Conservation (phyloP, 441 rosid genomes). For the Populus hybrid region DNA sequence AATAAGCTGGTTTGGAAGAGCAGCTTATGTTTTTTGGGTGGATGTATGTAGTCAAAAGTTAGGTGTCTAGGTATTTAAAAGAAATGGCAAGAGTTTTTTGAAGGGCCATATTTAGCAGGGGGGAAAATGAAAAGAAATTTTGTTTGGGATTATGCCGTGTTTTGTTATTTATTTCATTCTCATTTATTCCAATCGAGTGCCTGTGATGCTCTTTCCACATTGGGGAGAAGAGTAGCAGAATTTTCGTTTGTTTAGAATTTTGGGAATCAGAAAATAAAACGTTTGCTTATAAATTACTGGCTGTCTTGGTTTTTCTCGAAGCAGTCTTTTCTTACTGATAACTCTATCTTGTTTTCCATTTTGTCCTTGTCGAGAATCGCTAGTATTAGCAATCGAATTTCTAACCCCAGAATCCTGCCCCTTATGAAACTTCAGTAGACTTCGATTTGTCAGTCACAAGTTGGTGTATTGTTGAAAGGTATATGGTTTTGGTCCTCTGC, state of each 20-base stretch:
- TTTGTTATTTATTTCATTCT: background rate
- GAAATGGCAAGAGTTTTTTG: constrained; percentile 10
- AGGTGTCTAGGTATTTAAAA: background rate
- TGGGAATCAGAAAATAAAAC: background rate
- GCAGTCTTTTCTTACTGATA: background rate
- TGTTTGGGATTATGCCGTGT: background rate
- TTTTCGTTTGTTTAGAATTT: background rate
- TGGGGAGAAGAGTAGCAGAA: background rate
- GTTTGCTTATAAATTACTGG: background rate
- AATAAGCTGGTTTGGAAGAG: constrained; percentile 6
- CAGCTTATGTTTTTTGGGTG: background rate
- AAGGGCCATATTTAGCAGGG: constrained; percentile 11
- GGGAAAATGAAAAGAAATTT: background rate
- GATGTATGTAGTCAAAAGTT: constrained; percentile 5
- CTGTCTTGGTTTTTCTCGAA: background rate
- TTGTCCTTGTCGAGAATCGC: too few relatives aligned
- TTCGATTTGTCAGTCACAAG: too few relatives aligned
- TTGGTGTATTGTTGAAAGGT: background rate
- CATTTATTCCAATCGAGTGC: background rate
- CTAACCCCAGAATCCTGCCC: too few relatives aligned
- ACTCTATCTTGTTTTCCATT: too few relatives aligned
- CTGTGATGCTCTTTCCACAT: background rate
- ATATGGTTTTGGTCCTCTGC: too few relatives aligned
- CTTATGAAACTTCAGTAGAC: too few relatives aligned
- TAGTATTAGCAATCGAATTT: too few relatives aligned